Evolutionary conservation across 2,329 filamentous ascomycete genomes (phyloP).

Genomic region (Apiospora koreana): DNA sequence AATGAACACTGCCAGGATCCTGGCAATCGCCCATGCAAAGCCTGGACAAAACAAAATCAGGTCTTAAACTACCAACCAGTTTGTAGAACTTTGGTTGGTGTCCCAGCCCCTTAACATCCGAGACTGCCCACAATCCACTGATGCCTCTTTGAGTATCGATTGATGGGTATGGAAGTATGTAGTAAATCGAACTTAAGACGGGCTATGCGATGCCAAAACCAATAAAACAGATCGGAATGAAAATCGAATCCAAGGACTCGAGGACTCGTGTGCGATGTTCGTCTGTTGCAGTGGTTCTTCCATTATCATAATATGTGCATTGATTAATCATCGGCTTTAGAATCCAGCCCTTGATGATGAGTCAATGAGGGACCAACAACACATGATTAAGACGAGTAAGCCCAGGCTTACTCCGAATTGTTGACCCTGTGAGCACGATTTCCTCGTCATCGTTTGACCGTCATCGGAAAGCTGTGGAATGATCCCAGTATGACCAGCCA

Average conservation of each 20-base stretch:
- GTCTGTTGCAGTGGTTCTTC: not conserved
- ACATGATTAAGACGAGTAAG: not conserved
- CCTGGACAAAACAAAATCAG: not conserved
- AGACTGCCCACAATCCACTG: not conserved
- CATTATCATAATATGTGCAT: not conserved
- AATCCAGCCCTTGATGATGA: not conserved
- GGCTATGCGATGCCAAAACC: slow-evolving; percentile 10
- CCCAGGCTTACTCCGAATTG: not conserved
- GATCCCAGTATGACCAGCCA: not conserved
- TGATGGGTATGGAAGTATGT: not conserved
- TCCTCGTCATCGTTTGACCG: slow-evolving; percentile 13
- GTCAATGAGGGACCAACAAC: not conserved
- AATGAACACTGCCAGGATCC: not conserved
- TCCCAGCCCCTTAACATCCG: not conserved
- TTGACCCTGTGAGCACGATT: not conserved
- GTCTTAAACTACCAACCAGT: not conserved
- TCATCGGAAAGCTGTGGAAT: slow-evolving; percentile 8
- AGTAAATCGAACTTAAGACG: slow-evolving; percentile 5
- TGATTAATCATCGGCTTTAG: not conserved
- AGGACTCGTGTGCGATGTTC: not conserved
- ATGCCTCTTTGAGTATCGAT: not conserved
- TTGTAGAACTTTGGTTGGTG: not conserved
- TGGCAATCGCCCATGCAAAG: not conserved
- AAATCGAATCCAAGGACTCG: slow-evolving; percentile 10
- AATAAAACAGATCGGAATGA: slow-evolving; percentile 8